A percentile compares a stretch with the other conserved stretches of the same genome.
Evolutionary conservation across 805 yeast genomes (phyloP).

Genomic region (Danielozyma ontarioensis): DNA sequence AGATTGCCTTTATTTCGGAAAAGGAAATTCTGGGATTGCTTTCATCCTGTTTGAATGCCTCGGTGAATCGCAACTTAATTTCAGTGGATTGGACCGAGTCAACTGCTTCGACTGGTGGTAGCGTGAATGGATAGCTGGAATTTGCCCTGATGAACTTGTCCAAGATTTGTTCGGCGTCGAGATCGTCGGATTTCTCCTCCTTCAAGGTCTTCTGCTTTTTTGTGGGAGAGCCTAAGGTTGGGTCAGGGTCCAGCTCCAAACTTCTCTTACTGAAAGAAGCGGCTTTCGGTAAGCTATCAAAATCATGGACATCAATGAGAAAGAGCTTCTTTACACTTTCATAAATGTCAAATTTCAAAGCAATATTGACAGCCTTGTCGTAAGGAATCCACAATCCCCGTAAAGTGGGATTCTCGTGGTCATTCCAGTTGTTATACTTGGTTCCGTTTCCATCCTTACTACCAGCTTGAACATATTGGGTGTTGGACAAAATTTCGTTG

Average conservation of each 20-base stretch:
- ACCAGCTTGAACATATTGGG: slow-evolving; percentile 24
- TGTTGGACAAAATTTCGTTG: slow-evolving; percentile 28
- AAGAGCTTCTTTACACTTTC: slow-evolving; percentile 31
- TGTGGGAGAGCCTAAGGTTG: slow-evolving; percentile 27
- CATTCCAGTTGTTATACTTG: slow-evolving; percentile 22
- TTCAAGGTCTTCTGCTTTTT: slow-evolving; percentile 24
- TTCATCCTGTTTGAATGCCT: slow-evolving; percentile 30
- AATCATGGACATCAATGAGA: slow-evolving; percentile 42
- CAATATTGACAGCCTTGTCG: slow-evolving; percentile 37
- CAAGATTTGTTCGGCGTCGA: background rate
- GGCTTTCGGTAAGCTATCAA: slow-evolving; percentile 28
- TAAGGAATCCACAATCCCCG: slow-evolving; percentile 40
- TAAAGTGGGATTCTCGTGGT: slow-evolving; percentile 21
- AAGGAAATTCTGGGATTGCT: slow-evolving; percentile 9
- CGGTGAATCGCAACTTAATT: slow-evolving; percentile 27
- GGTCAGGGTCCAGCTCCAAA: slow-evolving; percentile 22
- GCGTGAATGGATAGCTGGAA: slow-evolving; percentile 43
- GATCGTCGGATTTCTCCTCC: slow-evolving; percentile 2
- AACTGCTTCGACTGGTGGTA: slow-evolving; percentile 36
- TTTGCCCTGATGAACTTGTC: slow-evolving; percentile 13
- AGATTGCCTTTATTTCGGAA: slow-evolving; percentile 19
- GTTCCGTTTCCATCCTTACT: slow-evolving; percentile 10
- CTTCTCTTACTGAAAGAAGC: slow-evolving; percentile 14
- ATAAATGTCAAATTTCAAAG: slow-evolving; percentile 35
- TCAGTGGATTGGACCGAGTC: slow-evolving; percentile 26